A percentile compares a stretch with the other conserved stretches of the same genome.
Conservation (phyloP, 2,329 filamentous ascomycete species). For the Penicillium olsonii region DNA sequence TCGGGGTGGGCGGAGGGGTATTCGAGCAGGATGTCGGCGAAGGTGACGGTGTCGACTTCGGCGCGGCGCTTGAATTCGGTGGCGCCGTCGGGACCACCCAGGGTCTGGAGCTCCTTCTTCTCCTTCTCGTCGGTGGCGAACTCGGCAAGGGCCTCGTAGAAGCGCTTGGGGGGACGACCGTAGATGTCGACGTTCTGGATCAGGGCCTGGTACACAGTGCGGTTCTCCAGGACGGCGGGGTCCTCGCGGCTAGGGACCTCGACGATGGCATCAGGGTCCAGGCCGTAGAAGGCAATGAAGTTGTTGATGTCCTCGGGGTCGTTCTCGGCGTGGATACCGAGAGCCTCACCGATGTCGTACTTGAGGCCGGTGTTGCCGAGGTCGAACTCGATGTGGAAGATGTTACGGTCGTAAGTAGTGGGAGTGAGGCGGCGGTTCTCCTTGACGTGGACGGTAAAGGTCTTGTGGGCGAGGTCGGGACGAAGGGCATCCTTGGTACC, state of each 20-base stretch:
- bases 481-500: slow-evolving; percentile 72
- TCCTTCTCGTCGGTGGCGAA: slow-evolving; percentile 82
- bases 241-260: slow-evolving; percentile 87
- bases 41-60: slow-evolving; percentile 89
- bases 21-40: slow-evolving; percentile 84
- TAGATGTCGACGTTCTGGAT: slow-evolving; percentile 95
- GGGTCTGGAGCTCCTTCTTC: slow-evolving; percentile 73
- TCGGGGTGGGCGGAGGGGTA: slow-evolving; percentile 84
- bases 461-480: slow-evolving; percentile 84
- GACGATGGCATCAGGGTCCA: slow-evolving; percentile 81
- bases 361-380: slow-evolving; percentile 86
- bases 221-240: slow-evolving; percentile 71
- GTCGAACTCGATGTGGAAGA: slow-evolving; percentile 99
- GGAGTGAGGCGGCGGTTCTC: slow-evolving; percentile 95
- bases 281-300: slow-evolving; percentile 88
- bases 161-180: slow-evolving; percentile 93
- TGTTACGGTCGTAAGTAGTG: slow-evolving; percentile 88
- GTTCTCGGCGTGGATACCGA: slow-evolving; percentile 96
- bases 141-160: slow-evolving; percentile 89
- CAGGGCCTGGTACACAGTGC: slow-evolving; percentile 89
- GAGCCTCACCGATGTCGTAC: slow-evolving; percentile 95
- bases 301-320: slow-evolving; percentile 73
- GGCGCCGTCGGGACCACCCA: slow-evolving; percentile 77
- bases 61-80: slow-evolving; percentile 88
- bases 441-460: slow-evolving; percentile 83